Conservation (phyloP, 257 asterid species). For the Nemophila menziesii region DNA sequence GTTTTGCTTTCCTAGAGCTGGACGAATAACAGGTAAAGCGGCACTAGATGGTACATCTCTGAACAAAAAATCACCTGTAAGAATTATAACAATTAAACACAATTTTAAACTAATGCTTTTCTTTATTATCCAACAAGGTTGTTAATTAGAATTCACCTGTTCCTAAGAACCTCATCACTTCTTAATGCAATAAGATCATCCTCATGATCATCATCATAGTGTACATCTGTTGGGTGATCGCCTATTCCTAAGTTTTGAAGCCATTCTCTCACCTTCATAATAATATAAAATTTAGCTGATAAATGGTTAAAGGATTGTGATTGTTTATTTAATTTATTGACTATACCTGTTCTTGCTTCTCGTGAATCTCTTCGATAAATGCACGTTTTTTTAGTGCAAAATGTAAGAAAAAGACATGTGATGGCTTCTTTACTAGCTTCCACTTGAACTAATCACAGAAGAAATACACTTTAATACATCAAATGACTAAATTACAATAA, state of each 20-base stretch:
- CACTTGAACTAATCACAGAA: slow-evolving; percentile 59
- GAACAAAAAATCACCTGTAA: slow-evolving; percentile 97
- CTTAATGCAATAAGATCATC: slow-evolving; percentile 62
- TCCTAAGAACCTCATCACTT: slow-evolving; percentile 53
- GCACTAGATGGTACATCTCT: slow-evolving; percentile 99
- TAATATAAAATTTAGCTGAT: neutral
- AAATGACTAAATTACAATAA: neutral
- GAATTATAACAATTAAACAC: slow-evolving; percentile 67
- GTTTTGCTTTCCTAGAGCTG: slow-evolving; percentile 78
- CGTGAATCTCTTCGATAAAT: slow-evolving; percentile 84
- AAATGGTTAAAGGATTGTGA: neutral
- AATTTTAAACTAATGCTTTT: slow-evolving; percentile 31
- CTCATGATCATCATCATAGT: slow-evolving; percentile 84
- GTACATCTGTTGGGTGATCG: slow-evolving; percentile 60
- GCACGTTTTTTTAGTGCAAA: slow-evolving; percentile 76
- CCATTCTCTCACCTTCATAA: slow-evolving; percentile 81
- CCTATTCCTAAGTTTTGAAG: slow-evolving; percentile 91
- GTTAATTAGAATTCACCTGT: slow-evolving; percentile 52
- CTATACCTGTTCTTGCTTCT: slow-evolving; percentile 92
- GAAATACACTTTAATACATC: neutral
- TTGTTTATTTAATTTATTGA: too few relatives aligned
- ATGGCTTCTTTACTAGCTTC: slow-evolving; percentile 83
- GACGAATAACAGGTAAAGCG: slow-evolving; percentile 84
- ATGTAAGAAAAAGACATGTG: slow-evolving; percentile 69
- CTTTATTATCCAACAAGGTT: slow-evolving; percentile 16